phyloP scores from a whole-genome alignment of 2,329 filamentous ascomycete species.

The Fusarium algeriense region DNA sequence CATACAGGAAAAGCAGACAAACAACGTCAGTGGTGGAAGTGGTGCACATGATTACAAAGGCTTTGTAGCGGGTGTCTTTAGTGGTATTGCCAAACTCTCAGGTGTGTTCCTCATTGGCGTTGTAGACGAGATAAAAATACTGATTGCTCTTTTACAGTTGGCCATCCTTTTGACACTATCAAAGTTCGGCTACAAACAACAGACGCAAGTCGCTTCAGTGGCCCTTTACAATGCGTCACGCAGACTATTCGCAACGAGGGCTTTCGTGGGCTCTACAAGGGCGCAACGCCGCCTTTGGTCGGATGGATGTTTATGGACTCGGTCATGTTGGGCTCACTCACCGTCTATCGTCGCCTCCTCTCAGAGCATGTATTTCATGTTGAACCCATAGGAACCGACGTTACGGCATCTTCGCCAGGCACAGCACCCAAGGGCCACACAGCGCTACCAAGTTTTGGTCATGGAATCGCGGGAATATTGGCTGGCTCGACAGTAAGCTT shows the following conservation, averaged over 20 bases:
- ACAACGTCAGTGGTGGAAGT: slow-evolving; percentile 2
- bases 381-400: slow-evolving; percentile 34
- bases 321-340: slow-evolving; percentile 90
- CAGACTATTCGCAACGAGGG: slow-evolving; percentile 91
- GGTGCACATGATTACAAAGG: slow-evolving; percentile 78
- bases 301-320: slow-evolving; percentile 99
- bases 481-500: slow-evolving; percentile 92
- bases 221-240: slow-evolving; percentile 85
- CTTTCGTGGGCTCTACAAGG: slow-evolving; percentile 89
- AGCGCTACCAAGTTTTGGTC: slow-evolving; percentile 80
- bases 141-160: slow-evolving; percentile 57
- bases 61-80: slow-evolving; percentile 98
- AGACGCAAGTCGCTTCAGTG: slow-evolving; percentile 79
- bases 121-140: background rate
- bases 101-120: slow-evolving; percentile 63
- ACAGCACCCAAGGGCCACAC: slow-evolving; percentile 23
- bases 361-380: slow-evolving; percentile 82
- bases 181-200: slow-evolving; percentile 97
- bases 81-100: slow-evolving; percentile 88
- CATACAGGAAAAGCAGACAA: slow-evolving; percentile 16
- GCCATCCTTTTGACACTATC: slow-evolving; percentile 90
- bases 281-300: slow-evolving; percentile 88
- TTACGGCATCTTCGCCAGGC: slow-evolving; percentile 21
- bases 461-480: slow-evolving; percentile 88
- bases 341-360: slow-evolving; percentile 86